phyloP scores from a whole-genome alignment of 1,284 basidiomycete genomes.

The Puccinia hordei region DNA sequence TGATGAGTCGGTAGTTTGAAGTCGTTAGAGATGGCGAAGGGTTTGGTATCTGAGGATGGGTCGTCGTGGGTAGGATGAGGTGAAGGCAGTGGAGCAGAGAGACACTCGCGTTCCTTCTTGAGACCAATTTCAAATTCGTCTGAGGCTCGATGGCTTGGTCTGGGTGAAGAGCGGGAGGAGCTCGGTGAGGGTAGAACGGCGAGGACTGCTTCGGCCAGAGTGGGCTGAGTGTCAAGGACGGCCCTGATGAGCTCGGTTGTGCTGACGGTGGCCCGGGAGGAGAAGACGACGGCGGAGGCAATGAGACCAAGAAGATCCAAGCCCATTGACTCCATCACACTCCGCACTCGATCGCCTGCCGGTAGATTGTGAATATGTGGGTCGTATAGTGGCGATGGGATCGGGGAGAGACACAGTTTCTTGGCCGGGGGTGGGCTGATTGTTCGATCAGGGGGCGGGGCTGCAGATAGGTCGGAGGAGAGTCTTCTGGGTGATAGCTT shows the following conservation, averaged over 20 bases:
- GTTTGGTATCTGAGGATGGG: slow-evolving; percentile 19
- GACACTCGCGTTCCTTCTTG: slow-evolving; percentile 35
- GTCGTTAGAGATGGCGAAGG: not conserved
- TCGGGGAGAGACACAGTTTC: slow-evolving; percentile 27
- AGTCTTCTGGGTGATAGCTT: not conserved
- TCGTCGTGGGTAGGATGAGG: slow-evolving; percentile 5
- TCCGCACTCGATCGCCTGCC: slow-evolving; percentile 8
- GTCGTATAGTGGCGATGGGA: slow-evolving; percentile 10
- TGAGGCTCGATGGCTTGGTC: not conserved
- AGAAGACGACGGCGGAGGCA: slow-evolving; percentile 49
- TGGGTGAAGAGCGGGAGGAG: slow-evolving; percentile 26
- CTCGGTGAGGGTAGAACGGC: slow-evolving; percentile 19
- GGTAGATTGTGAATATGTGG: slow-evolving; percentile 29
- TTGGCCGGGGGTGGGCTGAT: not conserved
- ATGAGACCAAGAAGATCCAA: slow-evolving; percentile 45
- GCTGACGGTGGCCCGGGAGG: slow-evolving; percentile 45
- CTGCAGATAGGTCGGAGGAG: not conserved
- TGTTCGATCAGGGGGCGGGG: not conserved
- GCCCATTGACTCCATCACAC: slow-evolving; percentile 29
- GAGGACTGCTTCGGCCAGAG: slow-evolving; percentile 43
- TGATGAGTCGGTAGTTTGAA: slow-evolving; percentile 11
- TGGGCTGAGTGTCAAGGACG: slow-evolving; percentile 47
- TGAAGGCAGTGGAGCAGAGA: slow-evolving; percentile 26
- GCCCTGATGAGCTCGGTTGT: slow-evolving; percentile 46
- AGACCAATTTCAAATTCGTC: not conserved